A percentile compares a stretch with the other conserved stretches of the same genome.
Evolutionary conservation across 2,329 filamentous ascomycete genomes (phyloP).

Genomic region (Cordyceps militaris): DNA sequence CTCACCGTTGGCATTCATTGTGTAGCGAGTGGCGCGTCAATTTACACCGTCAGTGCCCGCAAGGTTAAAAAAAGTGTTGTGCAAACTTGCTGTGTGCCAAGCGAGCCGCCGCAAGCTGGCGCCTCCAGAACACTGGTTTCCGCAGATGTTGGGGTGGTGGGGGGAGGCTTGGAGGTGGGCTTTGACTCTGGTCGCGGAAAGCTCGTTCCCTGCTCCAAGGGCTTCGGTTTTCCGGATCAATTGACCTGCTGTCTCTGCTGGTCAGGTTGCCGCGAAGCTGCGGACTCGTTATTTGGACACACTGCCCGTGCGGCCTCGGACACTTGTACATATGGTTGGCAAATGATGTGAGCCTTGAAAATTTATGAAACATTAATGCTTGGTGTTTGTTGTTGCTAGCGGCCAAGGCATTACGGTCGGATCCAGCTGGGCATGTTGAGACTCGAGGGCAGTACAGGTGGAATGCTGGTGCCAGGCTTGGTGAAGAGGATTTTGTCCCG

Average conservation of each 20-base stretch:
- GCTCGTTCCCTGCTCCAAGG: not conserved
- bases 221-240: not conserved
- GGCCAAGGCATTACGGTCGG: not conserved
- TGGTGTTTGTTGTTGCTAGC: not conserved
- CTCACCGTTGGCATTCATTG: not conserved
- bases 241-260: not conserved
- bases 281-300: not conserved
- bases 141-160: not conserved
- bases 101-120: conserved; percentile 7
- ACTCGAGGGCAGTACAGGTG: not conserved
- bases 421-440: not conserved
- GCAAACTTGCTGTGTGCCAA: not conserved
- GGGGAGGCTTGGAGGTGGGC: not conserved
- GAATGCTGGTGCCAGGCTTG: not conserved
- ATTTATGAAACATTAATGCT: not conserved
- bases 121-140: conserved; percentile 3
- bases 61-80: not conserved
- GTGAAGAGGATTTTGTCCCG: not conserved
- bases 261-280: not conserved
- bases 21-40: not conserved
- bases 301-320: not conserved
- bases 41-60: not conserved
- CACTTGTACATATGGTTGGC: not conserved
- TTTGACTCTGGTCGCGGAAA: not conserved
- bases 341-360: not conserved